These are phyloP conservation scores for Curvularia sp. DNA, from an alignment of 2,329 filamentous ascomycete species.

Conservation along the genomic window DNA sequence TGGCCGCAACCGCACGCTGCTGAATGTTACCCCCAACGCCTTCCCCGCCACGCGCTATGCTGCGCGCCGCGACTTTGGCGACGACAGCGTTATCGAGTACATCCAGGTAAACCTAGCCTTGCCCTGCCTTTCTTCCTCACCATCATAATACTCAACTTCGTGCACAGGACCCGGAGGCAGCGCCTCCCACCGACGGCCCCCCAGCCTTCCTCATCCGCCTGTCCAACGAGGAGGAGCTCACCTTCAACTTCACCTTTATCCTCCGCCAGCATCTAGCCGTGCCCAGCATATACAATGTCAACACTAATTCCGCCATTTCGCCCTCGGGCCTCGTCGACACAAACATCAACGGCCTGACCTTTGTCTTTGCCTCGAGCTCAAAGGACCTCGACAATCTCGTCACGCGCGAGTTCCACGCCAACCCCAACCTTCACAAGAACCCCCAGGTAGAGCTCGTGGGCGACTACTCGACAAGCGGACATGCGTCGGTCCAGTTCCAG, in stretches of 20 bases:
- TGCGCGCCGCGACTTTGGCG: slow-evolving; percentile 74
- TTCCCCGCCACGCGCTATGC: slow-evolving; percentile 83
- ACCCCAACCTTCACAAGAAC: slow-evolving; percentile 97
- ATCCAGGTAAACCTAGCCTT: slow-evolving; percentile 71
- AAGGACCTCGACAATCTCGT: slow-evolving; percentile 93
- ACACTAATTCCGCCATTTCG: slow-evolving; percentile 59
- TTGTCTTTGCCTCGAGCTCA: slow-evolving; percentile 83
- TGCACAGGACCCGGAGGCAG: slow-evolving; percentile 75
- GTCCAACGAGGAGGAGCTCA: slow-evolving; percentile 87
- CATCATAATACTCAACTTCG: slow-evolving; percentile 19
- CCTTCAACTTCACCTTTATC: slow-evolving; percentile 91
- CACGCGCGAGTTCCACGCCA: slow-evolving; percentile 93
- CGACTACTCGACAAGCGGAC: slow-evolving; percentile 85
- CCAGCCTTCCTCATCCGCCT: slow-evolving; percentile 87
- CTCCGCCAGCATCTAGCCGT: slow-evolving; percentile 64
- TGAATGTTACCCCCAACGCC: slow-evolving; percentile 82
- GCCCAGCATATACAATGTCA: slow-evolving; percentile 49
- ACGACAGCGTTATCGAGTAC: slow-evolving; percentile 83
- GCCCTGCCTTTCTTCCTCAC: slow-evolving; percentile 26
- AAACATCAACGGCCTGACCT: slow-evolving; percentile 85
- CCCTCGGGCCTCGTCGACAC: slow-evolving; percentile 65
- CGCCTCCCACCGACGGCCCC: slow-evolving; percentile 43
- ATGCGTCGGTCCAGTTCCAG: slow-evolving; percentile 82
- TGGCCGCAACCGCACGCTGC: slow-evolving; percentile 75
- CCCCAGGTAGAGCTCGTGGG: slow-evolving; percentile 95